phyloP scores from a whole-genome alignment of 352 stramenopile genomes.

The Phytophthora aleatoria region DNA sequence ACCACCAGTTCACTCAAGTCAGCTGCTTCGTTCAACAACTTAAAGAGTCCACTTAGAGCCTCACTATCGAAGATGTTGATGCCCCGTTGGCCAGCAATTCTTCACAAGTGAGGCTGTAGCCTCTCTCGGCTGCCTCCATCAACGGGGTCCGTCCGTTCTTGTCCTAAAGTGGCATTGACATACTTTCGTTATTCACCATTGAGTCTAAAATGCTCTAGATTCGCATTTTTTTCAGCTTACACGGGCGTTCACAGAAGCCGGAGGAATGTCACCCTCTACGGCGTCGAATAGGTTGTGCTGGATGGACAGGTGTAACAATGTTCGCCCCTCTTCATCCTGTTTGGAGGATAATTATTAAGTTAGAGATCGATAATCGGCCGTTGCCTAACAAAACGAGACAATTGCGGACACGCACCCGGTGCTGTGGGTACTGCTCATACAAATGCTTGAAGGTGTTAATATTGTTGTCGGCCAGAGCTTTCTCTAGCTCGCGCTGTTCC shows the following conservation, averaged over 20 bases:
- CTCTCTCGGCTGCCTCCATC: slow-evolving; percentile 37
- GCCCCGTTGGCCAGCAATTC: slow-evolving; percentile 38
- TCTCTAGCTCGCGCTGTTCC: slow-evolving; percentile 23
- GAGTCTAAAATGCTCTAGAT: not conserved
- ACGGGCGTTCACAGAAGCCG: slow-evolving; percentile 21
- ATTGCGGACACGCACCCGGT: slow-evolving; percentile 24
- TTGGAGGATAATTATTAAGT: slow-evolving; percentile 4
- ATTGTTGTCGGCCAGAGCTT: slow-evolving; percentile 23
- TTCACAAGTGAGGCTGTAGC: slow-evolving; percentile 43
- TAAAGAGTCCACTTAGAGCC: not conserved
- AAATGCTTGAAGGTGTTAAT: slow-evolving; percentile 23
- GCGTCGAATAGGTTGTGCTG: slow-evolving; percentile 35
- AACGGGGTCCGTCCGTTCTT: slow-evolving; percentile 37
- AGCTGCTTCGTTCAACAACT: slow-evolving; percentile 1
- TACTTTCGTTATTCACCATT: not conserved
- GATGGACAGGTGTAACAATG: slow-evolving; percentile 36
- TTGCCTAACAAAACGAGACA: not conserved
- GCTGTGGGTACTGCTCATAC: slow-evolving; percentile 28
- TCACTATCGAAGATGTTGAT: slow-evolving; percentile 25
- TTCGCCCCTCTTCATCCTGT: slow-evolving; percentile 34
- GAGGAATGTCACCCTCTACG: slow-evolving; percentile 29
- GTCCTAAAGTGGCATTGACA: slow-evolving; percentile 21
- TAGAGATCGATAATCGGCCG: not conserved
- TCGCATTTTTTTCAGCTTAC: slow-evolving; percentile 6
- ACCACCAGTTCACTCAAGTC: not conserved